Evolutionary conservation across 148 eudicot species (phyloP).

Genomic region (Diospyros lotus): DNA sequence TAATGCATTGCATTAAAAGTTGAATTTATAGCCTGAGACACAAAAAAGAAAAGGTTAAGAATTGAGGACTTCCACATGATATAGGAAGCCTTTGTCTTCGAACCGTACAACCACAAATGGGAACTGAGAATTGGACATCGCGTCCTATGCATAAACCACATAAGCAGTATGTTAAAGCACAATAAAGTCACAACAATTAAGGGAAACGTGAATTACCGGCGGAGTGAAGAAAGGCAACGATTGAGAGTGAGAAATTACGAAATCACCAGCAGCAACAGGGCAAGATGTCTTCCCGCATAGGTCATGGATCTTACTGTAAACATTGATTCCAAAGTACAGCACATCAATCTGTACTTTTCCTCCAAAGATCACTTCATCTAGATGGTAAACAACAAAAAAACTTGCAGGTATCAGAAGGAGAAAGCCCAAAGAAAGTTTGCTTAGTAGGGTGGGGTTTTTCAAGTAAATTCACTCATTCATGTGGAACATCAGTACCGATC

Average conservation of each 20-base stretch:
- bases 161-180: background rate
- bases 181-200: background rate
- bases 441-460: background rate
- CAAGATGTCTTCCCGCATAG: conserved; percentile 69
- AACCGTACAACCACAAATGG: background rate
- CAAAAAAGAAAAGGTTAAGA: background rate
- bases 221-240: conserved; percentile 68
- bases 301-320: conserved; percentile 59
- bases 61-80: conserved; percentile 1
- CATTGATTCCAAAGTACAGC: conserved; percentile 51
- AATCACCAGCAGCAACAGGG: conserved; percentile 69
- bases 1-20: background rate
- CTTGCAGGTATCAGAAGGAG: background rate
- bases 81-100: background rate
- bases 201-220: conserved; percentile 57
- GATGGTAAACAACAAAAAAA: conserved; percentile 2
- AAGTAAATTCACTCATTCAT: background rate
- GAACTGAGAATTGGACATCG: background rate
- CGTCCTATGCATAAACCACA: background rate
- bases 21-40: background rate
- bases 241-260: conserved; percentile 77
- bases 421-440: background rate
- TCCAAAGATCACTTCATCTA: conserved; percentile 54
- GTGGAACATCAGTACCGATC: background rate
- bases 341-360: conserved; percentile 70